Base-by-base conservation (phyloP, 2,329 filamentous ascomycete species). In the Ophiostoma tasmaniense region DNA sequence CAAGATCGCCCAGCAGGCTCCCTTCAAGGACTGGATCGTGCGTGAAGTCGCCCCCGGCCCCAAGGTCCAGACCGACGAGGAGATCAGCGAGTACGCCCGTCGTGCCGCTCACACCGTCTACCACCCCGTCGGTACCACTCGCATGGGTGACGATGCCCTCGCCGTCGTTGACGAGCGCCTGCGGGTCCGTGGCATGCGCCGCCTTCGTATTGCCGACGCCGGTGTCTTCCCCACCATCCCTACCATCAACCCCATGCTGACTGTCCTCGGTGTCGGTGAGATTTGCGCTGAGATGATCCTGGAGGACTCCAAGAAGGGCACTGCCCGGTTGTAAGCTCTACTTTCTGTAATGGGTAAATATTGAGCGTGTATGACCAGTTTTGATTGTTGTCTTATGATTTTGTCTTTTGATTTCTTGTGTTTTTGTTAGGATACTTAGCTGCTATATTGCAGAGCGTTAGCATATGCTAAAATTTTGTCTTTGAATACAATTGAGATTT, bases 231-330 rank as follows among this genome's bases (percentile, higher is more conserved):
- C 73, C 1, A 69, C 70, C 11, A 73, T 74, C 64, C 71, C 73
- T 2, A 73, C 70, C 37, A 72, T 73, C 55, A 72, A 73, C 69
- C 71, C 72, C 42, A 72, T 96, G 93, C 81, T 96, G 76, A 97
- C 92, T 1, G 92, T 96, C 5, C 79, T 96, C 76, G 89, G 87
- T 67, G 87, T 96, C 74, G 93, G 91, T 8, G 93, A 97, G 85
- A 85, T 90, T 69, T 89, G 88, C 6, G 93, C 93, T 0, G 93
- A 97, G 83, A 79, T 97, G 77, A 89, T 97, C 76, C 89, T 89
- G 37, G 83, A 89, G 76, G 87, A 92, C 73, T 90, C 86, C 70
- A 87, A 87, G 30, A 37, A 35, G 22, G 35, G 39, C 33, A 14
- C 22, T 11, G 45, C 66, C 8, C 42, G 45, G 35, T 39, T 67